Percentiles rank a stretch among this genome's conserved stretches.
phyloP scores from a whole-genome alignment of 2,329 filamentous ascomycete genomes.

The Exophiala phaeomuriformis region DNA sequence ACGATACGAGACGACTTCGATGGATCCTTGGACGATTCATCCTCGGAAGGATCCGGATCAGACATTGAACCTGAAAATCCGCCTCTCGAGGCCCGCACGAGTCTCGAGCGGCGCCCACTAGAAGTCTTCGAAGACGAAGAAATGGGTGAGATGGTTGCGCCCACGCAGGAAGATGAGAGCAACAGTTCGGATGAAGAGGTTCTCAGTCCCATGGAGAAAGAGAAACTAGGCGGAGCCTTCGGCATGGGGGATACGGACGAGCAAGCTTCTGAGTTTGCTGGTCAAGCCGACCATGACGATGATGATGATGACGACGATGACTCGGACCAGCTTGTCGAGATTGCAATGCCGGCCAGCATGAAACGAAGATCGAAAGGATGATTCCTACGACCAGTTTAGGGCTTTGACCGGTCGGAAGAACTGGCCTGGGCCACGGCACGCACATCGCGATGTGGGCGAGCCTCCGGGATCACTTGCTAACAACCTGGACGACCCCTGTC shows the following conservation, averaged over 20 bases:
- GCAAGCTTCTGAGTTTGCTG: slow-evolving; percentile 25
- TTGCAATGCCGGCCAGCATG: slow-evolving; percentile 36
- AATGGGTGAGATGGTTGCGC: slow-evolving; percentile 45
- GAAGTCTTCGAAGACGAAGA: slow-evolving; percentile 52
- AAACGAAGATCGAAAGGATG: slow-evolving; percentile 24
- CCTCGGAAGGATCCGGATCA: slow-evolving; percentile 24
- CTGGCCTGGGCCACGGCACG: too few species aligned
- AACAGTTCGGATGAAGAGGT: slow-evolving; percentile 28
- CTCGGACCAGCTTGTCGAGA: slow-evolving; percentile 37
- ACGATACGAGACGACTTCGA: slow-evolving; percentile 25
- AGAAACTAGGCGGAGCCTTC: slow-evolving; percentile 17
- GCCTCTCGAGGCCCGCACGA: slow-evolving; percentile 32
- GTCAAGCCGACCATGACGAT: slow-evolving; percentile 26
- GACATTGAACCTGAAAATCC: slow-evolving; percentile 22
- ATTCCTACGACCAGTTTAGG: neutral
- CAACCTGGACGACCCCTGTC: neutral
- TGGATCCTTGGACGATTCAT: slow-evolving; percentile 25
- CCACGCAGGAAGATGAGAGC: slow-evolving; percentile 23
- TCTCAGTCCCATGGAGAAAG: slow-evolving; percentile 21
- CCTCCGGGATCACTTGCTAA: neutral
- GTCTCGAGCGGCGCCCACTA: slow-evolving; percentile 47
- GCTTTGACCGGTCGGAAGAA: too few species aligned
- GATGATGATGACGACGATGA: slow-evolving; percentile 24
- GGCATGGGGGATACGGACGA: slow-evolving; percentile 22
- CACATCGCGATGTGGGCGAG: too few species aligned